Evolutionary conservation across 345 rosid species (phyloP).

Genomic region (Corchorus capsularis): DNA sequence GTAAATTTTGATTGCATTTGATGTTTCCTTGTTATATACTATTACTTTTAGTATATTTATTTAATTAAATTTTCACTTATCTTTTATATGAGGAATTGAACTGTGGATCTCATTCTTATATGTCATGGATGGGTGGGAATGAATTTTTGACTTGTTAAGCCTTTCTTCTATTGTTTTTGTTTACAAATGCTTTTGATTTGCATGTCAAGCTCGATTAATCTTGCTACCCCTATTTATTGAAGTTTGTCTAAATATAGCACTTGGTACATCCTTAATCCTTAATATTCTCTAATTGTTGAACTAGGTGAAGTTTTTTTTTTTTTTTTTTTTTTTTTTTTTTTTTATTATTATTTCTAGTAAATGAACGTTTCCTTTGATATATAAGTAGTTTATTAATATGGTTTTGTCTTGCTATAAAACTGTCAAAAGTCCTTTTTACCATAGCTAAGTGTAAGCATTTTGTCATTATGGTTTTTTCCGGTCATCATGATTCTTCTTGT

Average conservation of each 20-base stretch:
- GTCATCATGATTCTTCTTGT: neutral
- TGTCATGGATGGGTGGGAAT: neutral
- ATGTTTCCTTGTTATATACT: neutral
- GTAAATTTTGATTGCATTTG: conserved; percentile 9
- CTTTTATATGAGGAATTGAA: neutral
- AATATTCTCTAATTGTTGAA: neutral
- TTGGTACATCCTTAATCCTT: neutral
- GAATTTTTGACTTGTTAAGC: neutral
- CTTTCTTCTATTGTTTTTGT: conserved; percentile 3
- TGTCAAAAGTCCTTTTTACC: neutral
- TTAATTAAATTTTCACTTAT: neutral
- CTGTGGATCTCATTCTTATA: neutral
- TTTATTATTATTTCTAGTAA: neutral
- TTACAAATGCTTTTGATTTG: neutral
- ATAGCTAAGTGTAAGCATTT: neutral
- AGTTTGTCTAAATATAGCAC: neutral
- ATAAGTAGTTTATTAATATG: neutral
- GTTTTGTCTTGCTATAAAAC: neutral
- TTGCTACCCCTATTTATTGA: conserved; percentile 6
- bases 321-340: neutral
- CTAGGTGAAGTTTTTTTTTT: neutral
- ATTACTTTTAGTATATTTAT: neutral
- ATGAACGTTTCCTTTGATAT: neutral
- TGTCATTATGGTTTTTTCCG: neutral
- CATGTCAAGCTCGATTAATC: conserved; percentile 3